Conservation (phyloP, 202 grass and related monocot species). For the Musa balbisiana region DNA sequence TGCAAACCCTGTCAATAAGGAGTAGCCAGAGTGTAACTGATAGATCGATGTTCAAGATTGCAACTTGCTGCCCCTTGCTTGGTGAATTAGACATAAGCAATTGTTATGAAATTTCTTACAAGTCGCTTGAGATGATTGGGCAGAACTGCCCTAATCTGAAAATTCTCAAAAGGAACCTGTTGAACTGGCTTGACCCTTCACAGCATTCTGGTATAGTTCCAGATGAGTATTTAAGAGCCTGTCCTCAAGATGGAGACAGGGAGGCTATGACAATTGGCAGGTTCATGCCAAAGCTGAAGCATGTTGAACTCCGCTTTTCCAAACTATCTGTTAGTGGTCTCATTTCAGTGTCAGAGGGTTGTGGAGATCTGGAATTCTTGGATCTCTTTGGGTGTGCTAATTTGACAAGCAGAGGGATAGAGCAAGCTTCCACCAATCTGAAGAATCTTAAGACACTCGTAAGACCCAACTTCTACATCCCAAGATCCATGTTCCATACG, state of each 20-base stretch:
- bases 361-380: conserved; percentile 52
- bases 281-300: conserved; percentile 76
- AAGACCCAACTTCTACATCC: conserved; percentile 77
- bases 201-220: conserved; percentile 65
- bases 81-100: conserved; percentile 83
- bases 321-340: conserved; percentile 52
- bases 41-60: conserved; percentile 49
- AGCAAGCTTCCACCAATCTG: conserved; percentile 48
- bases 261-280: conserved; percentile 59
- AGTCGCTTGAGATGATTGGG: conserved; percentile 62
- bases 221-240: conserved; percentile 63
- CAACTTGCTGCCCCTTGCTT: conserved; percentile 47
- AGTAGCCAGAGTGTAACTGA: conserved; percentile 55
- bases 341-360: conserved; percentile 47
- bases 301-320: conserved; percentile 76
- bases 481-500: conserved; percentile 66
- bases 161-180: conserved; percentile 59
- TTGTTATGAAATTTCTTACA: conserved; percentile 70
- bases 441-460: conserved; percentile 50
- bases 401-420: conserved; percentile 64
- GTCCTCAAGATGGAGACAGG: conserved; percentile 69
- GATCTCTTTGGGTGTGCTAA: conserved; percentile 77
- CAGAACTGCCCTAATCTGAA: conserved; percentile 59
- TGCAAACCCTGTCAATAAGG: conserved; percentile 62
- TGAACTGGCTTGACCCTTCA: conserved; percentile 80